Evolutionary conservation across 2,329 filamentous ascomycete genomes (phyloP), one percentile per base, ranked within the genome.

Genomic region (Didymella glomerata): DNA sequence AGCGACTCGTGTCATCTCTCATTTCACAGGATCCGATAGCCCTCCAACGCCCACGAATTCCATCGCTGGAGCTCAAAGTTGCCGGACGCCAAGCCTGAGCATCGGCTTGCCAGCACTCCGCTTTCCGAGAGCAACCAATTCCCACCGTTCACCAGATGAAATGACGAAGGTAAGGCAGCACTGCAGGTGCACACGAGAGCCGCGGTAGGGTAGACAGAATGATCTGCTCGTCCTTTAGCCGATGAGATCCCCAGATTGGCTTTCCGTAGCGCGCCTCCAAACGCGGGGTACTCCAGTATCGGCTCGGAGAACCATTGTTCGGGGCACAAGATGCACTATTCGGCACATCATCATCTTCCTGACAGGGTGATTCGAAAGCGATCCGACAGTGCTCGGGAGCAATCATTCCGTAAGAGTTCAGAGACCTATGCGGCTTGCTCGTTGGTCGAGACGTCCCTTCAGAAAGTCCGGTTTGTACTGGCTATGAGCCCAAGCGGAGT

Each of bases 201-300:
- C 46, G 32, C 46, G 27, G 14, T 16, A 41, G 20, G 24, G 20
- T 41, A 20, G 11, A 11, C 14, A 24, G 14, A 32, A 20, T 22
- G 50, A 54, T 59, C 41, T 47, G 36, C 50, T 46, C 49, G 56
- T 14, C 40, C 25, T 59, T 46, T 50, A 50, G 40, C 50, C 56
- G 50, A 54, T 14, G 24, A 48, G 36, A 28, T 53, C 38, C 25
- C 49, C 49, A 47, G 45, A 49, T 54, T 50, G 24, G 30, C 28
- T 13, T 20, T 41, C 34, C 20, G 41, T 59, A 38, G 50, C 46
- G 56, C 41, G n/a, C 22, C 6, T 24, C 28, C 30, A 56, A 55
- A 55, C 52, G 57, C 57, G 57, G 52, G 57, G 57, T 60, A 60
- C 28, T 38, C 34, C 4, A 48, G 40, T 34, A 44, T 25, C 34